phyloP scores from a whole-genome alignment of 495 filamentous ascomycete species.

The Jackrogersella multiformis region DNA sequence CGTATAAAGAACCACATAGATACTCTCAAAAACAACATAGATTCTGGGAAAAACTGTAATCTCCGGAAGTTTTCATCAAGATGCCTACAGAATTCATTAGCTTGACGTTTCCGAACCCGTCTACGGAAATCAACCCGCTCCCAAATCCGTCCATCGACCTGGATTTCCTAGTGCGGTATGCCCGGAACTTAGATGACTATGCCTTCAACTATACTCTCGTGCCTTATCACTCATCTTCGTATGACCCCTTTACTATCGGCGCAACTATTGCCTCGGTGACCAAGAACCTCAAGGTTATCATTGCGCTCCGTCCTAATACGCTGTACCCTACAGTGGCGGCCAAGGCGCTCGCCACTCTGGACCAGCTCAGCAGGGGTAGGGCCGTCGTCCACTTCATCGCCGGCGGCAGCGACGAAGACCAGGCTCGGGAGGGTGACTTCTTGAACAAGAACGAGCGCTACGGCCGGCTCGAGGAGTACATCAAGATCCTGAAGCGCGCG shows the following conservation, averaged over 20 bases:
- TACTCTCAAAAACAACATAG: background rate
- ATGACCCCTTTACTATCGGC: constrained; percentile 61
- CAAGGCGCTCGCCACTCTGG: constrained; percentile 64
- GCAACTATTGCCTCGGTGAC: constrained; percentile 62
- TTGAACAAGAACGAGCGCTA: constrained; percentile 63
- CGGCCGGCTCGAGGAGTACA: constrained; percentile 62
- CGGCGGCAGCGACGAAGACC: constrained; percentile 62
- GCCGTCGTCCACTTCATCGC: constrained; percentile 66
- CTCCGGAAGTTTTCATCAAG: constrained; percentile 22
- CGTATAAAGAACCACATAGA: constrained; percentile 26
- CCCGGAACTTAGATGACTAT: constrained; percentile 62
- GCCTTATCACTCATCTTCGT: constrained; percentile 61
- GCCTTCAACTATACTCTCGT: constrained; percentile 64
- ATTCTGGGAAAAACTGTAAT: constrained; percentile 1
- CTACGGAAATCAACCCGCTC: constrained; percentile 61
- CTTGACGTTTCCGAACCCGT: constrained; percentile 59
- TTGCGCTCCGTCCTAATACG: constrained; percentile 65
- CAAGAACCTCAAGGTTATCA: constrained; percentile 65
- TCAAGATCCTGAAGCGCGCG: constrained; percentile 60
- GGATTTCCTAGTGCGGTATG: constrained; percentile 59
- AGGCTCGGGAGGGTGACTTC: constrained; percentile 63
- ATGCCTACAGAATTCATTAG: constrained; percentile 67
- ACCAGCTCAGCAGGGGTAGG: constrained; percentile 60
- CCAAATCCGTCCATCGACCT: constrained; percentile 57
- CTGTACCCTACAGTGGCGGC: constrained; percentile 65